These are phyloP conservation scores for Microdochium trichocladiopsis DNA, from an alignment of 2,329 filamentous ascomycete species.

Conservation along the genomic window DNA sequence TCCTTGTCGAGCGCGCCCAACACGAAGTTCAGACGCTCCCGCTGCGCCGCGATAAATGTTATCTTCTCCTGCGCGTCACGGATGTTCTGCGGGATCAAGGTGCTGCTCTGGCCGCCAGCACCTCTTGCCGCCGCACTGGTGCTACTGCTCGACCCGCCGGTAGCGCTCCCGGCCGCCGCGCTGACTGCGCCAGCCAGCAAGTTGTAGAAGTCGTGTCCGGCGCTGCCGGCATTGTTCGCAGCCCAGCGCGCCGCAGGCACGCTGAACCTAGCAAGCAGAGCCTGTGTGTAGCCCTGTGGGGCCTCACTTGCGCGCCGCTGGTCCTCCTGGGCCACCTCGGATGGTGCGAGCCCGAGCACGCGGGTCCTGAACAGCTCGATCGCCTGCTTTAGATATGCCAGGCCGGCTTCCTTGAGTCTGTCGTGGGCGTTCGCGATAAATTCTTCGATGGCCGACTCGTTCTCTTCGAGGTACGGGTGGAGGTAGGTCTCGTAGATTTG, in stretches of 20 bases:
- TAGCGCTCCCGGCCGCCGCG: slow-evolving; percentile 43
- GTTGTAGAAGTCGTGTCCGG: slow-evolving; percentile 64
- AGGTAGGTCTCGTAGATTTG: slow-evolving; percentile 78
- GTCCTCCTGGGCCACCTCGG: slow-evolving; percentile 25
- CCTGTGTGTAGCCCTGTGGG: slow-evolving; percentile 64
- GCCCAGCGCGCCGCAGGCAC: slow-evolving; percentile 63
- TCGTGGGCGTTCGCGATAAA: slow-evolving; percentile 80
- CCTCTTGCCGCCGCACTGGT: slow-evolving; percentile 9
- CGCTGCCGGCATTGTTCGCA: slow-evolving; percentile 31
- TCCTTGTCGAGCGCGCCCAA: slow-evolving; percentile 75
- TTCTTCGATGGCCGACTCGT: slow-evolving; percentile 84
- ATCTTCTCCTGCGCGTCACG: slow-evolving; percentile 59
- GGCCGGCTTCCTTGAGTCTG: slow-evolving; percentile 66
- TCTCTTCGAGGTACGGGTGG: slow-evolving; percentile 79
- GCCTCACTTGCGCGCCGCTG: slow-evolving; percentile 33
- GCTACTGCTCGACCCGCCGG: slow-evolving; percentile 10
- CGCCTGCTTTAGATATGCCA: slow-evolving; percentile 65
- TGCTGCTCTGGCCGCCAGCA: slow-evolving; percentile 40
- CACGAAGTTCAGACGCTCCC: slow-evolving; percentile 67
- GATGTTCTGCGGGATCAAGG: slow-evolving; percentile 65
- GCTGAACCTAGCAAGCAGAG: slow-evolving; percentile 77
- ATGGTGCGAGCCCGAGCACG: slow-evolving; percentile 69
- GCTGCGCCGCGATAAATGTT: slow-evolving; percentile 70
- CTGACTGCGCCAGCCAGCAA: slow-evolving; percentile 70
- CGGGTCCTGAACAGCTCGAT: slow-evolving; percentile 69